Base-by-base conservation (phyloP, 768 basidiomycete genomes). In the Pisolithus sp. region DNA sequence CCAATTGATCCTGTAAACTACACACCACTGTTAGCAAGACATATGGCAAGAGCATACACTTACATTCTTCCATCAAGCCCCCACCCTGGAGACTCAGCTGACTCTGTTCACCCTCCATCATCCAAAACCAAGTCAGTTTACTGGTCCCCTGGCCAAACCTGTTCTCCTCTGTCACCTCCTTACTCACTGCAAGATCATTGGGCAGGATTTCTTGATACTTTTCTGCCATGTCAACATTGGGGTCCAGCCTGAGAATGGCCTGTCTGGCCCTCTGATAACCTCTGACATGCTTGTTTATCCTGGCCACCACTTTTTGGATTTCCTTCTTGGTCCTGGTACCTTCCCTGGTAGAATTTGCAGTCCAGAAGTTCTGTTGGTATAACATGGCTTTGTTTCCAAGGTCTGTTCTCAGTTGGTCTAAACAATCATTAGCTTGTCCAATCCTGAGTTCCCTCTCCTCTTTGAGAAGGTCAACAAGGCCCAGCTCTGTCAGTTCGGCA, bases 1-100 rank as follows among this genome's bases (percentile, higher is more conserved):
- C 51, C 51, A 52, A 20, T 37, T 48, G 10, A 52, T 38, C 10
- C 51, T n/a, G n/a, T 47, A 52, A 30, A 52, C 51, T 52, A n/a
- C 24, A 52, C 46, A 28, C n/a, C n/a, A n/a, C 37, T 5, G 13
- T 20, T 18, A 46, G 30, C 39, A 42, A 50, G 23, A 20, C 10
- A 39, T 20, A 39, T 20, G n/a, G n/a, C 5, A 15, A 13, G n/a
- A n/a, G 10, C 9, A 30, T 39, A n/a, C 38, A 39, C 38, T 39
- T 8, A 39, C 38, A 39, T 20, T 39, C 38, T n/a, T 39, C 38
- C 30, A 30, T 30, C 38, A n/a, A 39, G 12, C 15, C 38, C 38
- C 38, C 38, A n/a, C n/a, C 47, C 46, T n/a, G n/a, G n/a, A n/a
- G n/a, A 48, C 40, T 48, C 23, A 12, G 13, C 31, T 13, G 31